phyloP scores from a whole-genome alignment of 2,329 filamentous ascomycete genomes.

The Juglanconis oblonga region DNA sequence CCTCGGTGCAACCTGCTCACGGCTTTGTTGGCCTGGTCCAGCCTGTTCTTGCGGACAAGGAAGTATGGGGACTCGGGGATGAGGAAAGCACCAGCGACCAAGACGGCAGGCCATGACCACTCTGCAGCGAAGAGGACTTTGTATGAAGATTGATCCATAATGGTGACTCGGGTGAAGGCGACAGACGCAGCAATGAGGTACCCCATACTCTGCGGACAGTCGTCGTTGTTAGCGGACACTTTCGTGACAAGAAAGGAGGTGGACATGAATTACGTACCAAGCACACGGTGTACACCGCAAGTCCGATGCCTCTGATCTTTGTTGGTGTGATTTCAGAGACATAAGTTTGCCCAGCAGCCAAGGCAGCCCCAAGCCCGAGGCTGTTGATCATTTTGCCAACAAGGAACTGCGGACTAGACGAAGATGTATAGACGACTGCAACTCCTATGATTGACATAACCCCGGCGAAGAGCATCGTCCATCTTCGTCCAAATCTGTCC shows the following conservation, averaged over 20 bases:
- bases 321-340: conserved; percentile 9
- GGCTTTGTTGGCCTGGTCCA: neutral
- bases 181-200: conserved; percentile 10
- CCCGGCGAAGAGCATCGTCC: conserved; percentile 2
- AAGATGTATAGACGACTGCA: neutral
- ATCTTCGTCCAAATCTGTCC: conserved; percentile 1
- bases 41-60: conserved; percentile 38
- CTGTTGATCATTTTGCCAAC: conserved; percentile 4
- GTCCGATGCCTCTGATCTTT: conserved; percentile 5
- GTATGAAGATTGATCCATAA: conserved; percentile 8
- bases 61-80: conserved; percentile 39
- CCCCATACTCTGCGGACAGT: neutral
- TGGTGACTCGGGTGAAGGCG: conserved; percentile 1
- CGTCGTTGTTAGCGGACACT: too few relatives aligned
- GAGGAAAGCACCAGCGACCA: conserved; percentile 19
- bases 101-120: conserved; percentile 1
- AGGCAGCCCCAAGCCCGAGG: neutral
- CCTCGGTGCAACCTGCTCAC: neutral
- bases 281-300: conserved; percentile 1
- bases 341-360: conserved; percentile 7
- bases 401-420: neutral
- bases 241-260: too few relatives aligned
- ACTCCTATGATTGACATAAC: conserved; percentile 1
- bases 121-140: conserved; percentile 6
- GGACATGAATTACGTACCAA: neutral